Evolutionary conservation across 305 asterid genomes (phyloP).

Genomic region (Fraxinus baroniana): DNA sequence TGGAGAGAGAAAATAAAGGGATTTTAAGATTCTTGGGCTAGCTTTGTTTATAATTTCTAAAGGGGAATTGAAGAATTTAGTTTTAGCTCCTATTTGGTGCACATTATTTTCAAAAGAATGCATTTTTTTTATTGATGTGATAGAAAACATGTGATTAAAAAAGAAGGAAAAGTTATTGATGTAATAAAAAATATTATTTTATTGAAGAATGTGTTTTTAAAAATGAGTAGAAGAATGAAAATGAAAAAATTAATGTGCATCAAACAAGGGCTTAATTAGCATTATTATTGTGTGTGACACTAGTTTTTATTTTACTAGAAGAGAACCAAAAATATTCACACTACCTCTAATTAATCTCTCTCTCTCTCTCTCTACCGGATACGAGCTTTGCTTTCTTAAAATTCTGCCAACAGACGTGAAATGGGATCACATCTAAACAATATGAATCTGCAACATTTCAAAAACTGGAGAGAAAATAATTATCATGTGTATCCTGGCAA

Average conservation of each 20-base stretch:
- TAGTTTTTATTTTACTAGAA: background rate
- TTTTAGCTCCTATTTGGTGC: too few relatives aligned
- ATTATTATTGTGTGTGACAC: background rate
- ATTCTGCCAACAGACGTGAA: background rate
- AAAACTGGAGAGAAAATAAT: background rate
- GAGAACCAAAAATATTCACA: slow-evolving; percentile 3
- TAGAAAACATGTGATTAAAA: too few relatives aligned
- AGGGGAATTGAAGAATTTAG: background rate
- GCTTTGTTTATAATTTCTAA: background rate
- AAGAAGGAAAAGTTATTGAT: too few relatives aligned
- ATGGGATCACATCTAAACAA: background rate
- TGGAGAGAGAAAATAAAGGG: background rate
- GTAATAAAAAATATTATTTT: too few relatives aligned
- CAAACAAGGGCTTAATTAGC: too few relatives aligned
- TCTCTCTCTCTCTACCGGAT: background rate
- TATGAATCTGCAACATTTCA: background rate
- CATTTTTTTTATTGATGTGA: too few relatives aligned
- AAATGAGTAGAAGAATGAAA: too few relatives aligned
- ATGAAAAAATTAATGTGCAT: too few relatives aligned
- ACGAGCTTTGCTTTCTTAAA: background rate
- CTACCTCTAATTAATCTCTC: too few relatives aligned
- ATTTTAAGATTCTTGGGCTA: slow-evolving; percentile 23
- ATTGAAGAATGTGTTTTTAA: too few relatives aligned
- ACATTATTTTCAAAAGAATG: too few relatives aligned
- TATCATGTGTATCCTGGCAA: background rate